Conservation (phyloP, 768 basidiomycete species). For the Lentinula raphanica region DNA sequence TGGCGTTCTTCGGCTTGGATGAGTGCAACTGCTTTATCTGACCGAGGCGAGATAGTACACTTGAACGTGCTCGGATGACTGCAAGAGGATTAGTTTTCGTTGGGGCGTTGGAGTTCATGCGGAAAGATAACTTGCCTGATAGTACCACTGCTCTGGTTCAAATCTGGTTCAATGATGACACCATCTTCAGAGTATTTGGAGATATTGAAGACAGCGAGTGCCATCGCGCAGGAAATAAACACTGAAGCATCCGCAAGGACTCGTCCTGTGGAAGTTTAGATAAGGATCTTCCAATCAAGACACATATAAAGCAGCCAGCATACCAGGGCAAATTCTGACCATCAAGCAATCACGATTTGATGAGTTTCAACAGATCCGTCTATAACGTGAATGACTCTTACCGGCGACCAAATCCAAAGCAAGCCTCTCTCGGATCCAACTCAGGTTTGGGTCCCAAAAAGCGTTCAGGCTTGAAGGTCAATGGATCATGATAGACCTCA, state of each 20-base stretch:
- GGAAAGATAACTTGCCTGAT: slow-evolving; percentile 23
- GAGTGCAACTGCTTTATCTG: slow-evolving; percentile 14
- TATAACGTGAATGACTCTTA: background rate
- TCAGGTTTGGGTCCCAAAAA: slow-evolving; percentile 19
- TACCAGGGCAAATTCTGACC: slow-evolving; percentile 10
- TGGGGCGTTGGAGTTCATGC: background rate
- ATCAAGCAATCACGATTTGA: background rate
- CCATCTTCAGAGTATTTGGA: slow-evolving; percentile 13
- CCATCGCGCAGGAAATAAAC: slow-evolving; percentile 18
- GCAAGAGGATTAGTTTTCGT: background rate
- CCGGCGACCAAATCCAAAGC: slow-evolving; percentile 46
- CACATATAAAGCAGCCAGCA: background rate
- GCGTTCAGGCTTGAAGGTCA: slow-evolving; percentile 5
- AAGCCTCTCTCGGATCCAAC: slow-evolving; percentile 28
- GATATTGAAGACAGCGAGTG: slow-evolving; percentile 21
- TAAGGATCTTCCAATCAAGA: no score
- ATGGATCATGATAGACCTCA: slow-evolving; percentile 3
- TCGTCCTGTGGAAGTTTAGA: slow-evolving; percentile 13
- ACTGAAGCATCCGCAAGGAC: slow-evolving; percentile 20
- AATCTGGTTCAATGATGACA: slow-evolving; percentile 16
- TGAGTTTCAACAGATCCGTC: background rate
- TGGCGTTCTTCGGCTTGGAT: slow-evolving; percentile 8
- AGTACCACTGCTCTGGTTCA: slow-evolving; percentile 30
- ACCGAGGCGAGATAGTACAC: slow-evolving; percentile 15
- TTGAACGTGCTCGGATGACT: slow-evolving; percentile 17